A percentile compares a stretch with the other conserved stretches of the same genome.
Conservation (phyloP, 2,329 filamentous ascomycete species). For the Fusarium nanum region DNA sequence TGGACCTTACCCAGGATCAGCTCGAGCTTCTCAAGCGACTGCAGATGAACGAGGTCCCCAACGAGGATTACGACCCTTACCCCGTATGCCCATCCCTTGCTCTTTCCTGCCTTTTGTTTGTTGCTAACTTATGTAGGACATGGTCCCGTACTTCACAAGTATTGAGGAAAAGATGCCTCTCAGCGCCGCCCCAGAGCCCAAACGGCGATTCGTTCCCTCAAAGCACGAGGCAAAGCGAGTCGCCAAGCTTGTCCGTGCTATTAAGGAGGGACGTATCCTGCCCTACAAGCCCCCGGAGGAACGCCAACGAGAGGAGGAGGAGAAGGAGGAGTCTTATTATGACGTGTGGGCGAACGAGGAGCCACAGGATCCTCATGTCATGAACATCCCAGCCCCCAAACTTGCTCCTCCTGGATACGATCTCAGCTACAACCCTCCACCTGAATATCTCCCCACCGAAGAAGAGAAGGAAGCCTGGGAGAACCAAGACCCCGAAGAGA, state of each 20-base stretch:
- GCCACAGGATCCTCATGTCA: conserved; percentile 82
- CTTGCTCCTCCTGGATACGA: conserved; percentile 93
- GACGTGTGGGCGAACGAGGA: conserved; percentile 97
- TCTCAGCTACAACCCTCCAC: conserved; percentile 94
- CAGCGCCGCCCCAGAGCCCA: conserved; percentile 93
- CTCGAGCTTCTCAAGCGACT: conserved; percentile 88
- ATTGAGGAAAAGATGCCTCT: conserved; percentile 94
- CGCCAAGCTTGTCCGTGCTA: conserved; percentile 97
- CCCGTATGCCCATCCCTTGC: conserved; percentile 66
- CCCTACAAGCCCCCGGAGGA: conserved; percentile 84
- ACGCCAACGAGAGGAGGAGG: conserved; percentile 74
- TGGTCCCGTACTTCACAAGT: conserved; percentile 93
- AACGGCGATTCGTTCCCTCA: conserved; percentile 93
- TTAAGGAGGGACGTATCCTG: conserved; percentile 91
- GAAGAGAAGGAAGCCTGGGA: conserved; percentile 90
- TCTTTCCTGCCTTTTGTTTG: neutral
- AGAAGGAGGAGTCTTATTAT: conserved; percentile 78
- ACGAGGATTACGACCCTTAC: conserved; percentile 92
- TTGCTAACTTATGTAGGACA: conserved; percentile 65
- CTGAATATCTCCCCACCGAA: conserved; percentile 90
- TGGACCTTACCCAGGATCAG: conserved; percentile 88
- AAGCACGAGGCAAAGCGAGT: conserved; percentile 97
- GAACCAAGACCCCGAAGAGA: conserved; percentile 86
- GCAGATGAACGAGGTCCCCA: conserved; percentile 87
- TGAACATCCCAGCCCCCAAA: conserved; percentile 96